phyloP scores from a whole-genome alignment of 2,329 filamentous ascomycete species.

The Verticillium albo-atrum region DNA sequence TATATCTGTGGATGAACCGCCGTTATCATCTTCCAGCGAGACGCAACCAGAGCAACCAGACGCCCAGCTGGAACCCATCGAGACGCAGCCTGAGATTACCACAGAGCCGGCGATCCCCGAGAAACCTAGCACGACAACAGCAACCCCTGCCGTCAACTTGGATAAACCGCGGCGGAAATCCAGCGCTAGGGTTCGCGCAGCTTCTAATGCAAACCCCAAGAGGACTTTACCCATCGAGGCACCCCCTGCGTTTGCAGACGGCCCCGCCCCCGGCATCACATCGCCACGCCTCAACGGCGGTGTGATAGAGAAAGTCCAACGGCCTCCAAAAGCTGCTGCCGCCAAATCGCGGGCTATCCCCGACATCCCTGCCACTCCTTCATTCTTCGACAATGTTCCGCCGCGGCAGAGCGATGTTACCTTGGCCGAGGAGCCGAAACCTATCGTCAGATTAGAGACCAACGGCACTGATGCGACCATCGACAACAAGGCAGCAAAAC shows the following conservation, averaged over 20 bases:
- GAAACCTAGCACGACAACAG: not conserved
- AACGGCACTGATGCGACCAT: not conserved
- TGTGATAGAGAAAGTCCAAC: conserved; percentile 28
- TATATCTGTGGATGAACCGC: not conserved
- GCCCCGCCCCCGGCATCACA: conserved; percentile 21
- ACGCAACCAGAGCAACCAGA: not conserved
- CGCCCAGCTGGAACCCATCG: not conserved
- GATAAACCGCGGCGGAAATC: conserved; percentile 14
- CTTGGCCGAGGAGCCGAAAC: conserved; percentile 8
- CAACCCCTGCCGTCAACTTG: not conserved
- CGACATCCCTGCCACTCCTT: conserved; percentile 28
- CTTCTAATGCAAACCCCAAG: conserved; percentile 20
- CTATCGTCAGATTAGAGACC: not conserved
- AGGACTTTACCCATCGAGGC: conserved; percentile 24
- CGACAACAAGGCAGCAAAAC: not conserved
- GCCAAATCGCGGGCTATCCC: conserved; percentile 23
- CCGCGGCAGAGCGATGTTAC: conserved; percentile 11
- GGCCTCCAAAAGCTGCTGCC: conserved; percentile 21
- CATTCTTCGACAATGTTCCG: conserved; percentile 33
- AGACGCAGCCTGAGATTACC: not conserved
- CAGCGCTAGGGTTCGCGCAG: conserved; percentile 15
- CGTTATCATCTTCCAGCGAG: not conserved
- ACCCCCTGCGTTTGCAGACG: conserved; percentile 20
- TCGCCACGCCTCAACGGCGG: conserved; percentile 23
- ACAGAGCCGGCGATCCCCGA: not conserved